Evolutionary conservation across 345 rosid genomes (phyloP).

Genomic region (Brassica nigra): DNA sequence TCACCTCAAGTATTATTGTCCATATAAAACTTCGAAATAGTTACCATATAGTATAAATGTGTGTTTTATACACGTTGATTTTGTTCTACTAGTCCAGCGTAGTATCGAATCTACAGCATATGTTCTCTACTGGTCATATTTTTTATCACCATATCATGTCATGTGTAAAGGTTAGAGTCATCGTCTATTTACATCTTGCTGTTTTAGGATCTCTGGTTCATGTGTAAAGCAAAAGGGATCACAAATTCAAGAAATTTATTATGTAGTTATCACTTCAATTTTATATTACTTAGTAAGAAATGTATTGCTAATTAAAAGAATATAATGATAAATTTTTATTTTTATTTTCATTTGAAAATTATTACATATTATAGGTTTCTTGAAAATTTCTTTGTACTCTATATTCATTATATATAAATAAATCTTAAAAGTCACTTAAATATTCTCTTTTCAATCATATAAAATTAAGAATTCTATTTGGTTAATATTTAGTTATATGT

Average conservation of each 20-base stretch:
- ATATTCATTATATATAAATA: too few species aligned
- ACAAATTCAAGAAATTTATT: neutral
- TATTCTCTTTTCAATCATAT: too few species aligned
- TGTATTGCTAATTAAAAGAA: too few species aligned
- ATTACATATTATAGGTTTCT: too few species aligned
- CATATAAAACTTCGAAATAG: constrained; percentile 6
- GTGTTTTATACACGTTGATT: constrained; percentile 6
- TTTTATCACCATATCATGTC: constrained; percentile 22
- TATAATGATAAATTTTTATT: too few species aligned
- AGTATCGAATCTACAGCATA: constrained; percentile 22
- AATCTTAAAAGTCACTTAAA: too few species aligned
- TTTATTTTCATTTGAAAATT: too few species aligned
- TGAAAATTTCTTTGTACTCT: too few species aligned
- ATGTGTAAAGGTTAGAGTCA: constrained; percentile 28
- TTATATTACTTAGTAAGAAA: too few species aligned
- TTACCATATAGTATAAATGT: constrained; percentile 10
- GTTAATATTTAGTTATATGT: too few species aligned
- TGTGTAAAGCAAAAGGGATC: neutral
- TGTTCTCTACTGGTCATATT: constrained; percentile 17
- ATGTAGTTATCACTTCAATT: too few species aligned
- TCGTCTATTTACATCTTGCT: constrained; percentile 15
- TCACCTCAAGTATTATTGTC: constrained; percentile 35
- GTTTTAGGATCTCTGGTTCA: constrained; percentile 4
- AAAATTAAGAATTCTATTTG: too few species aligned
- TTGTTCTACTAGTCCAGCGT: neutral